These are phyloP conservation scores for Arachis stenosperma DNA, from an alignment of 306 rosid species.

Conservation along the genomic window DNA sequence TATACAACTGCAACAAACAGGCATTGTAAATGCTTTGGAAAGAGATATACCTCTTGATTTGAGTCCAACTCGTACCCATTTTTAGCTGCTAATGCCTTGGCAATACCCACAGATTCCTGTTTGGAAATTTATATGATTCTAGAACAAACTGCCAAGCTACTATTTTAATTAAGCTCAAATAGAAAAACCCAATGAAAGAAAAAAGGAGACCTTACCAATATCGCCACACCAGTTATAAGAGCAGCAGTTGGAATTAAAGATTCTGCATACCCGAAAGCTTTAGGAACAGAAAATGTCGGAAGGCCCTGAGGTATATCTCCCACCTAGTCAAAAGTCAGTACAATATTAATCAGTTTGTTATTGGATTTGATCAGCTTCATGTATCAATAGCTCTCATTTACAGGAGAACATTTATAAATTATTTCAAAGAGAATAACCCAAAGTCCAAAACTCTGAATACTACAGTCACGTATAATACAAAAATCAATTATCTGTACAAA, in stretches of 20 bases:
- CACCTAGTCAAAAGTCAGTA: conserved; percentile 60
- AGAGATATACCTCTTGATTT: conserved; percentile 90
- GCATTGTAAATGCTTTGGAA: conserved; percentile 17
- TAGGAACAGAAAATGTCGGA: conserved; percentile 86
- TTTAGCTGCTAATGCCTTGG: conserved; percentile 96
- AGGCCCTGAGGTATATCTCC: conserved; percentile 97
- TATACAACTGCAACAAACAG: conserved; percentile 27
- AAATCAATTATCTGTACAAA: conserved; percentile 35
- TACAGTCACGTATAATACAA: not conserved
- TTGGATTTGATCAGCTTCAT: conserved; percentile 7
- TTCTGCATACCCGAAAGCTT: conserved; percentile 60
- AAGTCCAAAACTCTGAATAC: conserved; percentile 7
- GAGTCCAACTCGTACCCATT: conserved; percentile 97
- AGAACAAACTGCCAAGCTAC: conserved; percentile 26
- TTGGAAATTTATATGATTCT: conserved; percentile 32
- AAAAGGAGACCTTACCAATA: conserved; percentile 68
- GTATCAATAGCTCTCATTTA: conserved; percentile 17
- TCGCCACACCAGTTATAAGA: conserved; percentile 96
- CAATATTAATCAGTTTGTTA: conserved; percentile 30
- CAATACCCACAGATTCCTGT: conserved; percentile 98
- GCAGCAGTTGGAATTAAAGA: conserved; percentile 92
- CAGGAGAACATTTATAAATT: not conserved
- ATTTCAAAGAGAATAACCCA: conserved; percentile 30
- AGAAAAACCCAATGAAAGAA: conserved; percentile 16
- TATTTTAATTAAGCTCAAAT: conserved; percentile 14